Evolutionary conservation across 2,329 filamentous ascomycete genomes (phyloP).

Genomic region (Salinomyces thailandicus): DNA sequence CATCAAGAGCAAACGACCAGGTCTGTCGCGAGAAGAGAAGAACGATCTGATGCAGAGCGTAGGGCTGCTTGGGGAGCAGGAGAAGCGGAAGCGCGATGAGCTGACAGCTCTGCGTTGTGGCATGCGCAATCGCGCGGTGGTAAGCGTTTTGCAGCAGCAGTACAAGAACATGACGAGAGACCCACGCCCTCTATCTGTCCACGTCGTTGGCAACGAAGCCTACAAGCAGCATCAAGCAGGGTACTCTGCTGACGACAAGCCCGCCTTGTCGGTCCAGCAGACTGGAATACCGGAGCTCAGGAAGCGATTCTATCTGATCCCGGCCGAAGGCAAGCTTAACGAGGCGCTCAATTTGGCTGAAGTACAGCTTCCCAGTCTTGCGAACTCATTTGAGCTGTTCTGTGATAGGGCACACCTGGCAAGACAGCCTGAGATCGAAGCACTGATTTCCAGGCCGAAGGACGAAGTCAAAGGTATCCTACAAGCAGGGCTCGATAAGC

Average conservation of each 20-base stretch:
- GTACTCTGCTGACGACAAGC: constrained; percentile 2
- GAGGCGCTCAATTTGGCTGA: not conserved
- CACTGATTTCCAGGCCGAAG: not conserved
- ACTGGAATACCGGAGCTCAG: constrained; percentile 3
- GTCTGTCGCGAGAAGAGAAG: not conserved
- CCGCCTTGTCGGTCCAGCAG: constrained; percentile 9
- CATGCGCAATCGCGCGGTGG: not conserved
- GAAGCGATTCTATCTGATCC: not conserved
- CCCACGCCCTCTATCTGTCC: constrained; percentile 3
- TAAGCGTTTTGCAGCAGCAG: not conserved
- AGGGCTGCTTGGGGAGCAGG: not conserved
- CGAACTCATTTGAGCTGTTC: not conserved
- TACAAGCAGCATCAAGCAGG: constrained; percentile 12
- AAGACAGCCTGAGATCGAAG: not conserved
- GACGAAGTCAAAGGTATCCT: not conserved
- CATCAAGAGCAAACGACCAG: not conserved
- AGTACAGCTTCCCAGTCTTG: not conserved
- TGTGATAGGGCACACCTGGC: not conserved
- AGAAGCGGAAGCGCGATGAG: not conserved
- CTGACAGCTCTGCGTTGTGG: not conserved
- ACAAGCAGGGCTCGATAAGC: not conserved
- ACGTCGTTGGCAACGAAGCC: constrained; percentile 8
- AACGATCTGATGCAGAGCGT: not conserved
- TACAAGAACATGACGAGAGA: not conserved
- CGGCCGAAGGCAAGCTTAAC: constrained; percentile 1